phyloP scores from a whole-genome alignment of 176 grass and related monocot genomes.

The Rhynchospora breviuscula region DNA sequence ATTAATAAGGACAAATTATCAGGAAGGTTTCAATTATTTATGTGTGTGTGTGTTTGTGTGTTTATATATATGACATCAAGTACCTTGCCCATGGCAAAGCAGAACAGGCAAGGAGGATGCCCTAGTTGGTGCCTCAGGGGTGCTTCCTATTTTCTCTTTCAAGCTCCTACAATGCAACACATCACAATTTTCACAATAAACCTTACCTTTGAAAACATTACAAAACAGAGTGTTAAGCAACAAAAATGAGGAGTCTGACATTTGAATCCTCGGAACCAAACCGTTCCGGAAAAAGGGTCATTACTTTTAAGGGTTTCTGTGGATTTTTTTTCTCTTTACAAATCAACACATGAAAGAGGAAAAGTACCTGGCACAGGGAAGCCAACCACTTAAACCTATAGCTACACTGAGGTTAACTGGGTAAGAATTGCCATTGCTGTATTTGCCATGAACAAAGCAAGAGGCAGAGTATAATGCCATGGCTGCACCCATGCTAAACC shows the following conservation, averaged over 20 bases:
- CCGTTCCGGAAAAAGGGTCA: background rate
- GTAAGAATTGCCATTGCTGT: conserved; percentile 86
- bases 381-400: conserved; percentile 95
- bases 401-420: conserved; percentile 64
- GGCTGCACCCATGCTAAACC: conserved; percentile 97
- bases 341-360: background rate
- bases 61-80: background rate
- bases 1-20: background rate
- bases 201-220: background rate
- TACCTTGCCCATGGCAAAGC: conserved; percentile 97
- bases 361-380: conserved; percentile 71
- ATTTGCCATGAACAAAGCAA: conserved; percentile 83
- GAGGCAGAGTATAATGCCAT: conserved; percentile 84
- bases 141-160: conserved; percentile 82
- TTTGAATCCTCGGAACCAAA: background rate
- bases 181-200: background rate
- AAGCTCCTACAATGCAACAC: conserved; percentile 44
- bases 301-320: background rate
- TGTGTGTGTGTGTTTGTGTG: background rate
- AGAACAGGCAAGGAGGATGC: conserved; percentile 86
- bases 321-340: conserved; percentile 5
- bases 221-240: background rate
- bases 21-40: background rate
- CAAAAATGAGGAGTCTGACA: background rate
- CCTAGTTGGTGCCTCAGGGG: conserved; percentile 62